Evolutionary conservation across 176 grass and related monocot genomes (phyloP).

Genomic region (Carex scoparia): DNA sequence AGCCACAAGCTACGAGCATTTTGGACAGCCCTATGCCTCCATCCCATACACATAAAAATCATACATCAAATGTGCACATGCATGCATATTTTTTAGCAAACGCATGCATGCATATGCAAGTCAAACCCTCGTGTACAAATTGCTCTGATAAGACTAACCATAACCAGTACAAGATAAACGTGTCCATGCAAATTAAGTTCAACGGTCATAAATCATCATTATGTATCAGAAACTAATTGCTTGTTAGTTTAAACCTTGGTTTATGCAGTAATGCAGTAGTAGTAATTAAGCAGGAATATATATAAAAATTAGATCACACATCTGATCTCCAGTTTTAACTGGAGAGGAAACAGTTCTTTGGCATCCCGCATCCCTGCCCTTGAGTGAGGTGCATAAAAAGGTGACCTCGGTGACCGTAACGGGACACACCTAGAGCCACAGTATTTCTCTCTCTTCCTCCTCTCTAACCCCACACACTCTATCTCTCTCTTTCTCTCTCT

Average conservation of each 20-base stretch:
- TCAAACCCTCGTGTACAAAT: neutral
- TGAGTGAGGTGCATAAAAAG: slow-evolving; percentile 17
- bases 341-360: slow-evolving; percentile 4
- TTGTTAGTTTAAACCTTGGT: neutral
- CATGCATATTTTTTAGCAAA: neutral
- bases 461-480: neutral
- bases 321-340: neutral
- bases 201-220: neutral
- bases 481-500: slow-evolving; percentile 1
- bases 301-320: neutral
- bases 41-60: neutral
- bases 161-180: neutral
- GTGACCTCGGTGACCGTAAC: slow-evolving; percentile 24
- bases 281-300: neutral
- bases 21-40: no score
- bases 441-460: neutral
- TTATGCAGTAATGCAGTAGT: neutral
- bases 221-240: neutral
- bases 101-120: neutral
- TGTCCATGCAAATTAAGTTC: neutral
- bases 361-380: neutral
- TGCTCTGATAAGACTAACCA: neutral
- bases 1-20: no score
- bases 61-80: neutral
- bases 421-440: slow-evolving; percentile 14